Percentiles rank a stretch among this genome's conserved stretches.
These are phyloP conservation scores for Leccinum barrowsii DNA, from an alignment of 768 basidiomycete species.

Conservation along the genomic window DNA sequence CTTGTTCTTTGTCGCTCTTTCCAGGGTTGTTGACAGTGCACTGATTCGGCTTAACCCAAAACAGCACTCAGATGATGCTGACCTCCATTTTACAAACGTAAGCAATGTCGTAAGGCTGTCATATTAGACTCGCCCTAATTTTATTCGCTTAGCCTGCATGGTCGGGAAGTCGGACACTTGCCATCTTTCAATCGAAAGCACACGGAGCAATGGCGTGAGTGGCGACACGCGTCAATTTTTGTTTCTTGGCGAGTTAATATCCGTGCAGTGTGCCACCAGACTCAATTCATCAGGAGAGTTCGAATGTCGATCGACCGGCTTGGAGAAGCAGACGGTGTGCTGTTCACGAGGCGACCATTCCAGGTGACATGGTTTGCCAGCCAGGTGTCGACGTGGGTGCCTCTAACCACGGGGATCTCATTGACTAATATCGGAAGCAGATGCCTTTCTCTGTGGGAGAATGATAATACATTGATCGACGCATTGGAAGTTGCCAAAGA, in stretches of 20 bases:
- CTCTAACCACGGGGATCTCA: background rate
- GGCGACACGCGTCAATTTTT: background rate
- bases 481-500: conserved; percentile 66
- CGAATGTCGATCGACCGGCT: conserved; percentile 52
- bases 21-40: conserved; percentile 9
- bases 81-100: conserved; percentile 64
- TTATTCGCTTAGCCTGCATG: conserved; percentile 45
- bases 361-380: conserved; percentile 70
- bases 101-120: conserved; percentile 23
- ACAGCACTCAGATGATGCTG: conserved; percentile 61
- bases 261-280: conserved; percentile 61
- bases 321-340: conserved; percentile 46
- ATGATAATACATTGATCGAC: conserved; percentile 52
- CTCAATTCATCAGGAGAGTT: conserved; percentile 59
- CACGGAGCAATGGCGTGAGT: conserved; percentile 78
- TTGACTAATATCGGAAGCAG: conserved; percentile 30
- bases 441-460: conserved; percentile 63
- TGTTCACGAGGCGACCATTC: conserved; percentile 66
- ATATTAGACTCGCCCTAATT: conserved; percentile 4
- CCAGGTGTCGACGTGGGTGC: conserved; percentile 57
- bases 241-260: conserved; percentile 2
- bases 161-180: conserved; percentile 41
- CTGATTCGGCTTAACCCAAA: conserved; percentile 15
- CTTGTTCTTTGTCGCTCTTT: conserved; percentile 3
- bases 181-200: conserved; percentile 68